Evolutionary conservation across 2,329 filamentous ascomycete genomes (phyloP).

Genomic region (Hypoxylon sp.): DNA sequence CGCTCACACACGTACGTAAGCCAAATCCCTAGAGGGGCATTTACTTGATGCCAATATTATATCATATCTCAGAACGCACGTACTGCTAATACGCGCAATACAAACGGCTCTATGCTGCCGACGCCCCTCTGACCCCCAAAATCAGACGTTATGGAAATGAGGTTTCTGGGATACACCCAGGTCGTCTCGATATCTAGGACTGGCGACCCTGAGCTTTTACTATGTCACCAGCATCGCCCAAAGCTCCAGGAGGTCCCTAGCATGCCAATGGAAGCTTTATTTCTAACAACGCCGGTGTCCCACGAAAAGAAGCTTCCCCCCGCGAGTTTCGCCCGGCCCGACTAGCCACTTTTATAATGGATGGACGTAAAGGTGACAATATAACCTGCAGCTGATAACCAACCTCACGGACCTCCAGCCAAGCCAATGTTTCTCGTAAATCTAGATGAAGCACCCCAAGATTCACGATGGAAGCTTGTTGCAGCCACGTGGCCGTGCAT

Average conservation of each 20-base stretch:
- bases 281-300: too few relatives aligned
- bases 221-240: not conserved
- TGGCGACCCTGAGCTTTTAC: constrained; percentile 2
- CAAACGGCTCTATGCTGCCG: too few relatives aligned
- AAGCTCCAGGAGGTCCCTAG: too few relatives aligned
- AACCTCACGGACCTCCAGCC: not conserved
- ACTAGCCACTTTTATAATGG: constrained; percentile 5
- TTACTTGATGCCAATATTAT: constrained; percentile 17
- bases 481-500: constrained; percentile 33
- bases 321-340: constrained; percentile 4
- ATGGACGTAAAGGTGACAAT: not conserved
- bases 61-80: constrained; percentile 34
- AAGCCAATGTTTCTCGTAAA: constrained; percentile 14
- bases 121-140: too few relatives aligned
- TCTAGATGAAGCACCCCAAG: constrained; percentile 12
- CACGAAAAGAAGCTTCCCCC: constrained; percentile 1
- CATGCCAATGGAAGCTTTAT: too few relatives aligned
- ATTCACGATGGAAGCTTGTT: constrained; percentile 10
- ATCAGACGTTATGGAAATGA: too few relatives aligned
- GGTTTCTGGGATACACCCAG: not conserved
- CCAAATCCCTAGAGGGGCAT: constrained; percentile 8
- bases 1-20: constrained; percentile 13
- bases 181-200: not conserved
- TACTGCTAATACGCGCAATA: constrained; percentile 14
- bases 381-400: too few relatives aligned